Conservation (phyloP, 2,329 filamentous ascomycete genomes). For the Diaporthe aspalathi region DNA sequence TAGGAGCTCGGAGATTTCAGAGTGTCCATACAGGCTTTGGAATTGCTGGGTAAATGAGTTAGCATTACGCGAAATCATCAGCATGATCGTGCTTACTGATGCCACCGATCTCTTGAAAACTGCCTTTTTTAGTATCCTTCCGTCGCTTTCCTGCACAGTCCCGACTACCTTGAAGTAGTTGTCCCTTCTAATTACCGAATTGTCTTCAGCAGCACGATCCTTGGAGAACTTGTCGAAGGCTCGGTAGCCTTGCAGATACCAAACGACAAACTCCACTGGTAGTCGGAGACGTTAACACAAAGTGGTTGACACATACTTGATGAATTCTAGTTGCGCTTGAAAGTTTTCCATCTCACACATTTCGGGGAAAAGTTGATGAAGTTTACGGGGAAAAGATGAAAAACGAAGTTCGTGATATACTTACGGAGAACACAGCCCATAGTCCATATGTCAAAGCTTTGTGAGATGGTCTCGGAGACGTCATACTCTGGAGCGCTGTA, state of each 20-base stretch:
- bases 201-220: slow-evolving; percentile 15
- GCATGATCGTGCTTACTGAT: background rate
- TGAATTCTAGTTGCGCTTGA: too few relatives aligned
- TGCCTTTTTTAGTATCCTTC: background rate
- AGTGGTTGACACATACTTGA: background rate
- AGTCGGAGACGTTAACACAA: background rate
- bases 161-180: slow-evolving; percentile 7
- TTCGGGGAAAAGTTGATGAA: background rate
- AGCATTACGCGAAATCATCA: background rate
- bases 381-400: too few relatives aligned
- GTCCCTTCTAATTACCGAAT: background rate
- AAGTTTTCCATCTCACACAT: background rate
- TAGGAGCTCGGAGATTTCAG: background rate
- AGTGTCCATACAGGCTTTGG: background rate
- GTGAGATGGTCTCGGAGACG: background rate
- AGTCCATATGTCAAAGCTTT: slow-evolving; percentile 32
- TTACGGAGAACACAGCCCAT: slow-evolving; percentile 21
- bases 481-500: slow-evolving; percentile 31
- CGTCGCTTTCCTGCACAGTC: background rate
- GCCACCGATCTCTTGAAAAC: background rate
- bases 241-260: slow-evolving; percentile 23
- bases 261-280: slow-evolving; percentile 25
- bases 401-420: background rate
- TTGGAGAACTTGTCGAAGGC: slow-evolving; percentile 23
- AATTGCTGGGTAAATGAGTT: background rate